These are phyloP conservation scores for Lavandula angustifolia DNA, from an alignment of 257 asterid genomes.

Conservation along the genomic window DNA sequence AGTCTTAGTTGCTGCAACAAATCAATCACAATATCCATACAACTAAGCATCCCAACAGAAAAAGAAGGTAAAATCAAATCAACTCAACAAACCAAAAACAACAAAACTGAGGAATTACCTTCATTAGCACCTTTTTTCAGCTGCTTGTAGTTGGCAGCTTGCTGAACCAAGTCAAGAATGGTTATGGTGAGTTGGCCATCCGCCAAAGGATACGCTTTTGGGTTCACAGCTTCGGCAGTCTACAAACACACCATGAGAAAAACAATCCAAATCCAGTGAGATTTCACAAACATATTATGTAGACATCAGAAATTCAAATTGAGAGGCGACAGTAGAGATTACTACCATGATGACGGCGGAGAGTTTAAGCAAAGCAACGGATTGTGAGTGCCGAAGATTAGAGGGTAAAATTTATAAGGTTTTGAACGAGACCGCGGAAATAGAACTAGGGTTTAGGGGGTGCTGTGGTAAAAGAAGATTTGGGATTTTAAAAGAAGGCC, in stretches of 20 bases:
- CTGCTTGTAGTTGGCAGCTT: constrained; percentile 89
- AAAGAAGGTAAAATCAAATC: neutral
- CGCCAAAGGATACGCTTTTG: constrained; percentile 88
- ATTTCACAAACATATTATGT: neutral
- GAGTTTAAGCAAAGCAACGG: constrained; percentile 5
- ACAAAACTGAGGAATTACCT: constrained; percentile 39
- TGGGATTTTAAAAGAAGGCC: neutral
- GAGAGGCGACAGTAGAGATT: neutral
- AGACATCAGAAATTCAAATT: neutral
- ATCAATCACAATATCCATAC: neutral
- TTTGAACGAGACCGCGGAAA: constrained; percentile 20
- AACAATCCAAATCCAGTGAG: neutral
- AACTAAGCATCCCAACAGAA: neutral
- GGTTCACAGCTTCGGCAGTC: constrained; percentile 83
- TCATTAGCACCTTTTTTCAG: constrained; percentile 98
- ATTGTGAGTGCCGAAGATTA: constrained; percentile 5
- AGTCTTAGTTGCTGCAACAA: constrained; percentile 83
- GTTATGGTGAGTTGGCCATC: constrained; percentile 79
- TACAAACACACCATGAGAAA: constrained; percentile 25
- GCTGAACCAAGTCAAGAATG: constrained; percentile 82
- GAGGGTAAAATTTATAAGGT: constrained; percentile 31
- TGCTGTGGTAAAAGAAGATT: neutral
- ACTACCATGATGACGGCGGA: constrained; percentile 44
- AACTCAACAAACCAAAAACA: neutral
- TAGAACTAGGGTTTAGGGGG: constrained; percentile 37